Base-by-base conservation (phyloP, 1,284 basidiomycete genomes). In the Meripilus lineatus region DNA sequence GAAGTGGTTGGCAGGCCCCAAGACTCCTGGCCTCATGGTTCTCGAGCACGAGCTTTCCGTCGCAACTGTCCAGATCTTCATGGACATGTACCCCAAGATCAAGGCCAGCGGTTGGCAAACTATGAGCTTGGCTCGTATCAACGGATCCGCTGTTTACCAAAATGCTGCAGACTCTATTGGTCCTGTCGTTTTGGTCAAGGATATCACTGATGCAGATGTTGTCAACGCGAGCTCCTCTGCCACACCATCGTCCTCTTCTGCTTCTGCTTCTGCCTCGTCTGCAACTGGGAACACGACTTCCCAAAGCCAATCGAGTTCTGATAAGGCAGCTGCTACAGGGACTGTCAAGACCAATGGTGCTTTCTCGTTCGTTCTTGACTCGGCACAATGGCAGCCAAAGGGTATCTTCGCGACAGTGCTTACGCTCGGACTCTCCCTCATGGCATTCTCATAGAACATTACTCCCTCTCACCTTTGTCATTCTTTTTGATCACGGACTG, bases 31-130 rank as follows among this genome's bases (percentile, higher is more conserved):
- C 26, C 73, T 93, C 15, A 74, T 93, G 53, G 72, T 90, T 48
- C 74, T 94, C 50, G 86, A 93, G 65, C 92, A 95, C 64, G 92
- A 93, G 63, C 66, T 85, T n/a, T 75, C 71, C 15, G 66, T 76
- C 37, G 57, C 70, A 46, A 72, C 84, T 18, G 79, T 91, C 32
- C 59, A 72, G 37, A 76, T 78, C 5, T 94, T 92, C 67, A 83
- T 87, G 11, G 65, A 70, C 41, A 73, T 78, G 11, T 93, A 75
- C 61, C 79, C 84, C 3, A 49, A 77, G 34, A 80, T 92, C 58
- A 66, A 70, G 44, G 50, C 68, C 11, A 80, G 81, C 49, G 80
- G 79, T 24, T 93, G 90, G 90, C 73, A 73, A 36, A 66, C 74
- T 32, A 58, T 65, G 26, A 84, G 79, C 38, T 65, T 85, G 35